phyloP scores from a whole-genome alignment of 441 rosid species.

The Codiaeum variegatum region DNA sequence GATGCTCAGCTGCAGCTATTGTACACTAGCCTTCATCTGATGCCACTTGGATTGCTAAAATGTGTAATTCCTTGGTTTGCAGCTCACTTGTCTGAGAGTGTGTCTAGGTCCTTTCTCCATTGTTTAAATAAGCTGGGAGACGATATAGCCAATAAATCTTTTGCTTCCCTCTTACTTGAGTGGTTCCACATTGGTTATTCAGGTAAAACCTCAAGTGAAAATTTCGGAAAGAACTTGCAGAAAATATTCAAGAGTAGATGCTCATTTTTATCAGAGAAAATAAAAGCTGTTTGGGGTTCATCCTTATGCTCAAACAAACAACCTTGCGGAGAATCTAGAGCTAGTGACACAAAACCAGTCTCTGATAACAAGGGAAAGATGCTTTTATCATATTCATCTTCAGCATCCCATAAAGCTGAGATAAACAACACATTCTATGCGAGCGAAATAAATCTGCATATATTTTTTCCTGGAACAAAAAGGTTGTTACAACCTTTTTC shows the following conservation, averaged over 20 bases:
- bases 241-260: slow-evolving; percentile 44
- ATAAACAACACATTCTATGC: slow-evolving; percentile 41
- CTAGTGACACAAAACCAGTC: slow-evolving; percentile 21
- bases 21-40: slow-evolving; percentile 52
- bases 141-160: slow-evolving; percentile 31
- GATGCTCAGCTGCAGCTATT: slow-evolving; percentile 60
- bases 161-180: slow-evolving; percentile 49
- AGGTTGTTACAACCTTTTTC: slow-evolving; percentile 29
- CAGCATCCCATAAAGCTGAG: slow-evolving; percentile 25
- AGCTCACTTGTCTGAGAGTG: slow-evolving; percentile 55
- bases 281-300: slow-evolving; percentile 31
- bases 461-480: slow-evolving; percentile 35
- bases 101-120: slow-evolving; percentile 46
- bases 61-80: slow-evolving; percentile 72
- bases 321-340: slow-evolving; percentile 25
- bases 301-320: slow-evolving; percentile 25
- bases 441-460: slow-evolving; percentile 43
- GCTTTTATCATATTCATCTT: slow-evolving; percentile 24
- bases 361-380: slow-evolving; percentile 29
- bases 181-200: slow-evolving; percentile 62
- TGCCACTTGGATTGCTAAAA: slow-evolving; percentile 74
- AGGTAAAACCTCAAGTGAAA: slow-evolving; percentile 49
- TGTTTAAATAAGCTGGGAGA: slow-evolving; percentile 35
- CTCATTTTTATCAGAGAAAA: slow-evolving; percentile 33
- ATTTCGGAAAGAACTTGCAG: slow-evolving; percentile 46